Percentiles rank a stretch among this genome's conserved stretches.
phyloP scores from a whole-genome alignment of 371 early-diverging fungal genomes.

The Mortierella sp. region DNA sequence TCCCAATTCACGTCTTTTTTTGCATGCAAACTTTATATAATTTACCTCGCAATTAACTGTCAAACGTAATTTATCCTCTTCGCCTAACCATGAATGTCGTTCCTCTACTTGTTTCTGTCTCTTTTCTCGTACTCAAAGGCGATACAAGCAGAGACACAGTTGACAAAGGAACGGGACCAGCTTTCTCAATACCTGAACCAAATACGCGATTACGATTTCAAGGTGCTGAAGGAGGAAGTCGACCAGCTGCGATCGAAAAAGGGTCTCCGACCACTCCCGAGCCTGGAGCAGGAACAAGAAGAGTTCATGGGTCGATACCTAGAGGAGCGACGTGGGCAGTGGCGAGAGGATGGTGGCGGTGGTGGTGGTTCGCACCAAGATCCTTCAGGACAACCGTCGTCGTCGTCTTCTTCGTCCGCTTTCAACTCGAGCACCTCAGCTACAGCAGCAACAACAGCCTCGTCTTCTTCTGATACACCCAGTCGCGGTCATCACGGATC shows the following conservation, averaged over 20 bases:
- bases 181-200: constrained; percentile 37
- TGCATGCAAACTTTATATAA: neutral
- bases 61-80: neutral
- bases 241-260: constrained; percentile 36
- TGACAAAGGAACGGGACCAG: constrained; percentile 50
- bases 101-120: neutral
- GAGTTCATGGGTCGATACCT: constrained; percentile 48
- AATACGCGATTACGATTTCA: constrained; percentile 44
- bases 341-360: constrained; percentile 47
- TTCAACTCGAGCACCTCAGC: neutral
- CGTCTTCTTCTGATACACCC: neutral
- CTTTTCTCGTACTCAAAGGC: constrained; percentile 10
- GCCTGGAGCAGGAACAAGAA: constrained; percentile 48
- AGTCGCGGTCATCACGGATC: neutral
- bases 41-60: neutral
- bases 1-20: neutral
- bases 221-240: constrained; percentile 44
- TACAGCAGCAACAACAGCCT: neutral
- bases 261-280: constrained; percentile 39
- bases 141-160: constrained; percentile 33
- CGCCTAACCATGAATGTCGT: neutral
- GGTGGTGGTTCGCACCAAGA: constrained; percentile 14
- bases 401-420: neutral
- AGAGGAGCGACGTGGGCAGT: constrained; percentile 48
- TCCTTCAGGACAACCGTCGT: neutral